phyloP scores from a whole-genome alignment of 495 filamentous ascomycete species.

The Trichoderma virens region DNA sequence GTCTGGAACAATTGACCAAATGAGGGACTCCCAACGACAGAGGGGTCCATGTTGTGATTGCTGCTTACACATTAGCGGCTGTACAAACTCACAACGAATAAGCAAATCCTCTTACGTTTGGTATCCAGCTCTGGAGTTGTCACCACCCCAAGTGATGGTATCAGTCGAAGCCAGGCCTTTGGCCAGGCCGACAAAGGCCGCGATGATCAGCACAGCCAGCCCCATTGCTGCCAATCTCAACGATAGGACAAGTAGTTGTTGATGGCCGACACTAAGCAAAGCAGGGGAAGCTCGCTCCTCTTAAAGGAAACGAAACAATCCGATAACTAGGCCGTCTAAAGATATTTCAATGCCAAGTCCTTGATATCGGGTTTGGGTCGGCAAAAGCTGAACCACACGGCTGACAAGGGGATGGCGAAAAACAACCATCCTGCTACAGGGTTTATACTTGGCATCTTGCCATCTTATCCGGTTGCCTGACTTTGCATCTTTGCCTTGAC shows the following conservation, averaged over 20 bases:
- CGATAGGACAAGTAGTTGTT: not conserved
- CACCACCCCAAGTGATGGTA: slow-evolving; percentile 40
- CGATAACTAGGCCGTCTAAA: not conserved
- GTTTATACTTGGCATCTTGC: not conserved
- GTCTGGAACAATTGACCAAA: slow-evolving; percentile 39
- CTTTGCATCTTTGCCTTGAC: not conserved
- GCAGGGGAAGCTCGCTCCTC: not conserved
- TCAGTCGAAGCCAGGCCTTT: slow-evolving; percentile 29
- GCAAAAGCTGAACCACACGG: not conserved
- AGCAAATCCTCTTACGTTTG: slow-evolving; percentile 25
- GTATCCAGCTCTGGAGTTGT: slow-evolving; percentile 38
- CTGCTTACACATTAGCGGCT: not conserved
- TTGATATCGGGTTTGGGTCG: not conserved
- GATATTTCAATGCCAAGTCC: not conserved
- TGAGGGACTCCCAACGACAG: slow-evolving; percentile 28
- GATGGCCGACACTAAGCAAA: not conserved
- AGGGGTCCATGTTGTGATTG: slow-evolving; percentile 43
- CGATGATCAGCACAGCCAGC: not conserved
- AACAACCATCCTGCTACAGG: not conserved
- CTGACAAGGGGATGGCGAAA: not conserved
- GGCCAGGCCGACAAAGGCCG: slow-evolving; percentile 8
- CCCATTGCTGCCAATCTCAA: not conserved
- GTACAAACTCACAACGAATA: not conserved
- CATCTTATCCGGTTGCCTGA: not conserved
- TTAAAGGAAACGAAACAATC: not conserved